A percentile compares a stretch with the other conserved stretches of the same genome.
Evolutionary conservation across 805 yeast species (phyloP).

Genomic region (Monosporozyma aerobia): DNA sequence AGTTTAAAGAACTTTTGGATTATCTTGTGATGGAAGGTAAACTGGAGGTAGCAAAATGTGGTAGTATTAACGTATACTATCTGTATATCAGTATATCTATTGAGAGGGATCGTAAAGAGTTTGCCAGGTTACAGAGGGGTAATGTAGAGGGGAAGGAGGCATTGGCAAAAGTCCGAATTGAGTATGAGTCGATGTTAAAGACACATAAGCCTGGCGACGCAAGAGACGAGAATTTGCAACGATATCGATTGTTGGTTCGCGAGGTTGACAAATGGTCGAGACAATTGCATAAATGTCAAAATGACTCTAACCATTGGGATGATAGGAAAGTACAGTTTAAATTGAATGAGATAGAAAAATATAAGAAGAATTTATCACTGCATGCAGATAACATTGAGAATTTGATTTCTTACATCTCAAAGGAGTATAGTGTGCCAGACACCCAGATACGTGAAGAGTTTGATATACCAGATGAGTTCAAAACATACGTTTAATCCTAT

Average conservation of each 20-base stretch:
- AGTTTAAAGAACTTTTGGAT: slow-evolving; percentile 5
- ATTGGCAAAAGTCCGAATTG: background rate
- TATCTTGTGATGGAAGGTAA: slow-evolving; percentile 4
- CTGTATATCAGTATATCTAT: background rate
- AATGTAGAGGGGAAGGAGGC: slow-evolving; percentile 5
- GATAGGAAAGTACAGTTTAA: slow-evolving; percentile 8
- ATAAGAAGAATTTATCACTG: slow-evolving; percentile 8
- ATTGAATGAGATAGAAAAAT: slow-evolving; percentile 3
- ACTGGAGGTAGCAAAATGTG: slow-evolving; percentile 43
- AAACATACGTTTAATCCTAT: background rate
- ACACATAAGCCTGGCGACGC: background rate
- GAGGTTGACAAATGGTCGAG: background rate
- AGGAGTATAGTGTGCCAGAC: slow-evolving; percentile 24
- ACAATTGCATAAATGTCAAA: slow-evolving; percentile 3
- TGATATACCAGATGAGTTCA: slow-evolving; percentile 37
- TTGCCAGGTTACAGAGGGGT: background rate
- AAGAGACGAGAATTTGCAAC: background rate
- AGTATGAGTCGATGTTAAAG: background rate
- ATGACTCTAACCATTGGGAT: slow-evolving; percentile 11
- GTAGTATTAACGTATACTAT: slow-evolving; percentile 40
- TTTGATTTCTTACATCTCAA: slow-evolving; percentile 31
- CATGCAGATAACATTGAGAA: slow-evolving; percentile 37
- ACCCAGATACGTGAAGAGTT: slow-evolving; percentile 32
- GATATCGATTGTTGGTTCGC: background rate
- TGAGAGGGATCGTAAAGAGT: background rate